Evolutionary conservation across 2,329 filamentous ascomycete species (phyloP).

Genomic region (Calonectria ilicicola): DNA sequence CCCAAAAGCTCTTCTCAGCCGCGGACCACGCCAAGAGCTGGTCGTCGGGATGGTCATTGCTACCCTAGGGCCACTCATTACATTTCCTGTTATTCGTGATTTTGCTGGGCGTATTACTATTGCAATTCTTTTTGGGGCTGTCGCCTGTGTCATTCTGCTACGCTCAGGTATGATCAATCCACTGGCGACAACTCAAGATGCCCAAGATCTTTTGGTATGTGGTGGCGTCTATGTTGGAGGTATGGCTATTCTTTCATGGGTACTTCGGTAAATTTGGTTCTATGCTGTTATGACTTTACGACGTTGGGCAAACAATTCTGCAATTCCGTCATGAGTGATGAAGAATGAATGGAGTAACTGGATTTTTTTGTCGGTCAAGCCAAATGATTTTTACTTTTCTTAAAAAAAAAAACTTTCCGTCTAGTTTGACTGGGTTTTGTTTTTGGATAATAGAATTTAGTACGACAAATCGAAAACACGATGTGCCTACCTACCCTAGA

Average conservation of each 20-base stretch:
- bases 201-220: slow-evolving; percentile 40
- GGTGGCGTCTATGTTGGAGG: slow-evolving; percentile 49
- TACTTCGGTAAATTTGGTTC: not conserved
- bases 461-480: too few species aligned
- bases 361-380: not conserved
- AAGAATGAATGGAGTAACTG: not conserved
- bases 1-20: not conserved
- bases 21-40: slow-evolving; percentile 10
- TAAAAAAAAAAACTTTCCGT: not conserved
- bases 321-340: too few species aligned
- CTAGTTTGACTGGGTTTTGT: too few species aligned
- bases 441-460: too few species aligned
- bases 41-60: slow-evolving; percentile 39
- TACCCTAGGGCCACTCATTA: slow-evolving; percentile 68
- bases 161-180: slow-evolving; percentile 39
- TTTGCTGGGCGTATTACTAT: slow-evolving; percentile 70
- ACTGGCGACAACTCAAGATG: slow-evolving; percentile 29
- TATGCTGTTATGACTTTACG: not conserved
- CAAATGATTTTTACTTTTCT: too few species aligned
- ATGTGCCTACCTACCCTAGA: too few species aligned
- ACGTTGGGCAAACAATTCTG: not conserved
- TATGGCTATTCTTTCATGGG: slow-evolving; percentile 49
- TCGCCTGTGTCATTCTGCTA: slow-evolving; percentile 50
- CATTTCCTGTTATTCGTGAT: slow-evolving; percentile 68
- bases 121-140: slow-evolving; percentile 63